Percentiles rank a stretch among this genome's conserved stretches.
Conservation (phyloP, 495 filamentous ascomycete genomes). For the Aspergillus leporis region DNA sequence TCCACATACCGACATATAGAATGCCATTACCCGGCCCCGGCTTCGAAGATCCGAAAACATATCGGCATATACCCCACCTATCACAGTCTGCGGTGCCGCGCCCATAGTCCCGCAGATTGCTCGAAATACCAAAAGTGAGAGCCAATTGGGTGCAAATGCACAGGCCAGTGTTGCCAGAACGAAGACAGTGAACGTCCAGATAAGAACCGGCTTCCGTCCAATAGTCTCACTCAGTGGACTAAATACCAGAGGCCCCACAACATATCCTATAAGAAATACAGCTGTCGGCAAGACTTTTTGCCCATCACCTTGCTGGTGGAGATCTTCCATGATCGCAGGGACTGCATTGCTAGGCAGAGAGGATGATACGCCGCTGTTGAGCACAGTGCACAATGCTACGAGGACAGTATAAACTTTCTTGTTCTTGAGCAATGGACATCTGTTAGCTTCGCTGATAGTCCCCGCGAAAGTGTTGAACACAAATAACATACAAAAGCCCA, state of each 20-base stretch:
- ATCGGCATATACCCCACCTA: slow-evolving; percentile 75
- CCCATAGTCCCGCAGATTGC: slow-evolving; percentile 64
- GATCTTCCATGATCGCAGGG: slow-evolving; percentile 48
- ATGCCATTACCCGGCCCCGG: slow-evolving; percentile 68
- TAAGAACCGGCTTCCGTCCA: slow-evolving; percentile 63
- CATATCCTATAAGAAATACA: slow-evolving; percentile 71
- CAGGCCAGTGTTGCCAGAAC: slow-evolving; percentile 68
- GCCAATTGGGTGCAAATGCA: slow-evolving; percentile 68
- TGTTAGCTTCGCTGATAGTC: not conserved
- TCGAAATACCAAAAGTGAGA: slow-evolving; percentile 66
- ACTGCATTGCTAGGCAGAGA: slow-evolving; percentile 68
- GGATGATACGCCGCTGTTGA: slow-evolving; percentile 73
- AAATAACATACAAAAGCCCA: slow-evolving; percentile 32
- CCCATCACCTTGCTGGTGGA: slow-evolving; percentile 32
- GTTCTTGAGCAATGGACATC: slow-evolving; percentile 19
- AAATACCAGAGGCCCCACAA: slow-evolving; percentile 64
- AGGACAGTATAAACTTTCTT: slow-evolving; percentile 61
- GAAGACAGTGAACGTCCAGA: slow-evolving; percentile 61
- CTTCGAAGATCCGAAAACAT: slow-evolving; percentile 57
- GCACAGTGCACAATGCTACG: slow-evolving; percentile 58
- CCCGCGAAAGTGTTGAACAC: slow-evolving; percentile 10
- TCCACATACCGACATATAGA: slow-evolving; percentile 66
- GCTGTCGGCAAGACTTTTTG: slow-evolving; percentile 71
- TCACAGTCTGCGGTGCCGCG: slow-evolving; percentile 66
- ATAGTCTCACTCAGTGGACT: slow-evolving; percentile 71